Percentiles rank a stretch among this genome's conserved stretches.
These are phyloP conservation scores for Schwanniomyces sp. DNA, from an alignment of 805 yeast genomes.

Conservation along the genomic window DNA sequence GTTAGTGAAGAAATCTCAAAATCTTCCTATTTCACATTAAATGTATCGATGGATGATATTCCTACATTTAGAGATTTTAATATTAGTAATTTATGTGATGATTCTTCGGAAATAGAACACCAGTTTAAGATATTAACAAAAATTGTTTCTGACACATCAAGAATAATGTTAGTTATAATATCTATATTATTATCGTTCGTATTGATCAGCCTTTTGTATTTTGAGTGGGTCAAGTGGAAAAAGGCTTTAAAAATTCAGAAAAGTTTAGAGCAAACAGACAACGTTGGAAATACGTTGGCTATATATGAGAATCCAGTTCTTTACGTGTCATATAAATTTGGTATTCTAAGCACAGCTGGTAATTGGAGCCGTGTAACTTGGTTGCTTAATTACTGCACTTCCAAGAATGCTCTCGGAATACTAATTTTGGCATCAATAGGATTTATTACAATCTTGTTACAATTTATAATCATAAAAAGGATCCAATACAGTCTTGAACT, in stretches of 20 bases:
- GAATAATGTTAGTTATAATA: constrained; percentile 34
- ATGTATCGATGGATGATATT: constrained; percentile 4
- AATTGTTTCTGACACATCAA: constrained; percentile 33
- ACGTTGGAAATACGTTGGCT: constrained; percentile 11
- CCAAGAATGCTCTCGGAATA: constrained; percentile 50
- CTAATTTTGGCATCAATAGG: constrained; percentile 61
- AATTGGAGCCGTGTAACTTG: constrained; percentile 25
- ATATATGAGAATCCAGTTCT: constrained; percentile 11
- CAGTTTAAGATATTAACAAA: constrained; percentile 32
- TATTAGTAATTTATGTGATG: constrained; percentile 33
- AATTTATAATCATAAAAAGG: constrained; percentile 44
- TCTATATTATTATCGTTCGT: constrained; percentile 35
- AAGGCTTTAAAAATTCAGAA: constrained; percentile 34
- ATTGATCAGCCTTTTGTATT: constrained; percentile 43
- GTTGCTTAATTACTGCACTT: constrained; percentile 51
- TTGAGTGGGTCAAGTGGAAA: constrained; percentile 51
- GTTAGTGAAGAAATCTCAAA: constrained; percentile 40
- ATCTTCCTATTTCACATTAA: constrained; percentile 18
- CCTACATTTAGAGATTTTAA: constrained; percentile 1
- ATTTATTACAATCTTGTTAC: constrained; percentile 51
- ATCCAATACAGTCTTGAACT: background rate
- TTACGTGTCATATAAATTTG: constrained; percentile 7
- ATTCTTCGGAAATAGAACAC: constrained; percentile 36
- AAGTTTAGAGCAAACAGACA: constrained; percentile 9
- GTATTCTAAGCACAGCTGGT: background rate